Evolutionary conservation across 2,329 filamentous ascomycete species (phyloP), one percentile per base, ranked within the genome.

Genomic region (Coniochaeta ligniaria): DNA sequence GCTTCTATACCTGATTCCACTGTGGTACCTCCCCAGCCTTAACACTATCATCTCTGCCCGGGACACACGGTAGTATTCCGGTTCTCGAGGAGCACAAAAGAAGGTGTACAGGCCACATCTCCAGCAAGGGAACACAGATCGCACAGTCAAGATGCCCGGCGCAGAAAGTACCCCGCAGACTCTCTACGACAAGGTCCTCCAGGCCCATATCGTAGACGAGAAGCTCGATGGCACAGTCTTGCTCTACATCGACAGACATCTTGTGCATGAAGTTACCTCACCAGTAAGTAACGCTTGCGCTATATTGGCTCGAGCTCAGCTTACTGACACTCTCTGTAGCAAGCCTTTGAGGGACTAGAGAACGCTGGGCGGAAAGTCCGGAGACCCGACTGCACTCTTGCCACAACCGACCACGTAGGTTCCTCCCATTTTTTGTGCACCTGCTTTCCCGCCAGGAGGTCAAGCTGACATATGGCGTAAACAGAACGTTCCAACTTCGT

Each of bases 181-280:
- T 69, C 83, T 97, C 72, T 98, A 98, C 79, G 94, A 98, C 83
- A 98, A 98, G 87, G 93, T 98, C 76, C 89, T 98, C 70, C 86
- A 91, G 70, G 89, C 89, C 79, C 95, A 99, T 76, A 89, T 98
- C 70, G 93, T 99, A 72, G 91, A 97, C 71, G 90, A 96, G 84
- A 91, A 93, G 83, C 85, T 92, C 60, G 94, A 98, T 77, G 94
- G 94, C 76, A 97, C 93, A 61, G 82, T 96, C 69, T 80, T 96
- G 66, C 83, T 98, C 62, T 98, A 98, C 75, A 98, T 98, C 72
- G 92, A 92, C 92, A 80, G 95, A 75, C 95, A 99, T 82, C 83
- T 99, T 64, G 93, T 98, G 64, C 95, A 99, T 75, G 95, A 99
- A 82, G 95, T 99, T 74, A 99, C 95, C 69, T 97, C 94, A 69